A percentile compares a stretch with the other conserved stretches of the same genome.
Evolutionary conservation across 805 yeast species (phyloP).

Genomic region (Saccharomycopsis fermentans): DNA sequence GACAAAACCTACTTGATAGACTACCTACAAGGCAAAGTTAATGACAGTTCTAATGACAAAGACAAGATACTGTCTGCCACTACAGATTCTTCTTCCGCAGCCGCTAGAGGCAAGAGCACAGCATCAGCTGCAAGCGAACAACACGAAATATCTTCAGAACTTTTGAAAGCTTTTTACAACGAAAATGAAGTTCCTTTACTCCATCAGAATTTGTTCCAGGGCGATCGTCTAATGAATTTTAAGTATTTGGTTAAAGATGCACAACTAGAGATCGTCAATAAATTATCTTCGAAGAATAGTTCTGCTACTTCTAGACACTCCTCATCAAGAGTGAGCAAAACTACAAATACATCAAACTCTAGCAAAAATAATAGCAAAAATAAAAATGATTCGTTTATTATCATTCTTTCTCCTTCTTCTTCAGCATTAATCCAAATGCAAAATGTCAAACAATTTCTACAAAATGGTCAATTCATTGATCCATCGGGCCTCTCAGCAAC

Average conservation of each 20-base stretch:
- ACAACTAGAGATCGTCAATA: constrained; percentile 47
- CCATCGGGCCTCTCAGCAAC: constrained; percentile 29
- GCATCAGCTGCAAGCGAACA: constrained; percentile 10
- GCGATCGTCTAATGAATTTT: constrained; percentile 56
- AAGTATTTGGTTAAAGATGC: constrained; percentile 57
- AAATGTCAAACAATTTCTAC: constrained; percentile 60
- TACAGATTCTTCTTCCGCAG: background rate
- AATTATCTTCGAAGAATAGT: constrained; percentile 29
- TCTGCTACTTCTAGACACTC: constrained; percentile 20
- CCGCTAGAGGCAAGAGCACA: constrained; percentile 6
- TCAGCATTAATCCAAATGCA: constrained; percentile 57
- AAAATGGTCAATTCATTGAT: constrained; percentile 56
- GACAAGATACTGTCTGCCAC: background rate
- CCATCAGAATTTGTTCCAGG: constrained; percentile 56
- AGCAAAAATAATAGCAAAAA: background rate
- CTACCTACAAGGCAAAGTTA: constrained; percentile 38
- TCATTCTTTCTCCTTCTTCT: constrained; percentile 70
- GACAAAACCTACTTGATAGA: constrained; percentile 77
- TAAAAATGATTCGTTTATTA: constrained; percentile 48
- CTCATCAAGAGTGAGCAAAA: constrained; percentile 9
- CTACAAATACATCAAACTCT: background rate
- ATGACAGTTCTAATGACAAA: background rate
- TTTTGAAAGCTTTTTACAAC: constrained; percentile 11
- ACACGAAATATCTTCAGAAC: background rate
- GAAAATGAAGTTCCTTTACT: constrained; percentile 39